Percentiles rank a stretch among this genome's conserved stretches.
Evolutionary conservation across 495 filamentous ascomycete species (phyloP).

Genomic region (Massariosphaeria phaeospora): DNA sequence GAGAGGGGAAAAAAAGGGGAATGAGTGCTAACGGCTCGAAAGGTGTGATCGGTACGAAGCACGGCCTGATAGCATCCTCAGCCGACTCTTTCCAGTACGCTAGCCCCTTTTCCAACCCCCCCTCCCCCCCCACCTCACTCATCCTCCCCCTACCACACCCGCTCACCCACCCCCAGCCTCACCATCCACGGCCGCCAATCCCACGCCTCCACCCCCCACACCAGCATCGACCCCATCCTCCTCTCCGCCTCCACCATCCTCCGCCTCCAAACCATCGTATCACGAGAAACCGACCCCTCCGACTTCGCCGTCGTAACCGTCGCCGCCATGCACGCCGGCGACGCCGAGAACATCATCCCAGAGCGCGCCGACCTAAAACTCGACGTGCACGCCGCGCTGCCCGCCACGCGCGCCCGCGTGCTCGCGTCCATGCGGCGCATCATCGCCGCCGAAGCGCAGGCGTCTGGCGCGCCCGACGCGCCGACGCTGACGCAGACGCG

Average conservation of each 20-base stretch:
- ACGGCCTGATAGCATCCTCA: conserved; percentile 30
- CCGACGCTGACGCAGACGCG: conserved; percentile 42
- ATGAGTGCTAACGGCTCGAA: not conserved
- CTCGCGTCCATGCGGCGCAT: conserved; percentile 49
- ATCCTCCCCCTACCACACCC: too few relatives aligned
- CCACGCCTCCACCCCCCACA: conserved; percentile 48
- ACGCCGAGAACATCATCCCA: conserved; percentile 53
- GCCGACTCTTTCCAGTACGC: conserved; percentile 30
- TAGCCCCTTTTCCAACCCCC: not conserved
- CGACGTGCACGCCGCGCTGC: conserved; percentile 45
- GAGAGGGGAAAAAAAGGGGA: not conserved
- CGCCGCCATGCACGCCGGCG: conserved; percentile 49
- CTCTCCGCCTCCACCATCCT: conserved; percentile 50
- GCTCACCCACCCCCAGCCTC: conserved; percentile 22
- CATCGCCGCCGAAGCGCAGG: conserved; percentile 51
- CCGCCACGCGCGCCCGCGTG: conserved; percentile 43
- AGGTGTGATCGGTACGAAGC: conserved; percentile 34
- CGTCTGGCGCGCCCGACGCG: conserved; percentile 41
- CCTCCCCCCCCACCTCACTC: not conserved
- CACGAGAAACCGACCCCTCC: conserved; percentile 49
- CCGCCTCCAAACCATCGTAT: conserved; percentile 53
- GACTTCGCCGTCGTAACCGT: conserved; percentile 54
- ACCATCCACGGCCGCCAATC: conserved; percentile 48
- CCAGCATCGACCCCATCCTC: conserved; percentile 54
- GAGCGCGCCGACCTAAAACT: conserved; percentile 48